Evolutionary conservation across 768 basidiomycete genomes (phyloP).

Genomic region (Trametes villosa): DNA sequence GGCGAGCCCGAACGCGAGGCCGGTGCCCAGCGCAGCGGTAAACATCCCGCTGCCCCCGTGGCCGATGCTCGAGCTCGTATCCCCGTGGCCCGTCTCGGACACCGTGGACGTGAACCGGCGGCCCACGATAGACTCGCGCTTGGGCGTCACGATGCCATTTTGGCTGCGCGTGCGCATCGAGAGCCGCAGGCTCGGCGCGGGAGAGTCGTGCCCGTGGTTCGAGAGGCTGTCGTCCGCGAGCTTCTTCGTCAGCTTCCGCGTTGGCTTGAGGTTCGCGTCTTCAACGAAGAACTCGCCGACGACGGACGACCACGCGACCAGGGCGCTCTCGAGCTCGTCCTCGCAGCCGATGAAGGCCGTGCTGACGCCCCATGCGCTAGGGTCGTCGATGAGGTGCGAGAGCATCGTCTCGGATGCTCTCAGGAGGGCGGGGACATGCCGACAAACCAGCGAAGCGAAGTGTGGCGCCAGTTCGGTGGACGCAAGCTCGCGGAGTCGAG

Average conservation of each 20-base stretch:
- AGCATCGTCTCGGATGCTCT: slow-evolving; percentile 54
- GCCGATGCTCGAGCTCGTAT: slow-evolving; percentile 1
- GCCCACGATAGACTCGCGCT: background rate
- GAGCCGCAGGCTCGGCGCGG: slow-evolving; percentile 6
- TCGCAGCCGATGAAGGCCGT: slow-evolving; percentile 59
- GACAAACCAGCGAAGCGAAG: slow-evolving; percentile 55
- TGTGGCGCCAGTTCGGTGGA: slow-evolving; percentile 44
- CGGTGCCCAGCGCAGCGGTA: slow-evolving; percentile 35
- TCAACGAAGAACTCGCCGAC: slow-evolving; percentile 48
- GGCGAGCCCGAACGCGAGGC: slow-evolving; percentile 32
- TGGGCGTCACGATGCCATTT: slow-evolving; percentile 4
- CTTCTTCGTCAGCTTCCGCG: slow-evolving; percentile 23
- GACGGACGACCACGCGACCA: slow-evolving; percentile 59
- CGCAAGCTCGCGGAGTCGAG: slow-evolving; percentile 41
- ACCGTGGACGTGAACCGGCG: slow-evolving; percentile 19
- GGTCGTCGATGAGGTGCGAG: slow-evolving; percentile 59
- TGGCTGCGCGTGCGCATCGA: slow-evolving; percentile 19
- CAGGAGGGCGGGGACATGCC: slow-evolving; percentile 56
- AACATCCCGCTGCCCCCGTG: slow-evolving; percentile 29
- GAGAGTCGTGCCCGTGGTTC: slow-evolving; percentile 9
- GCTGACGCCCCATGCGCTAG: slow-evolving; percentile 67
- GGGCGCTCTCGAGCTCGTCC: slow-evolving; percentile 55
- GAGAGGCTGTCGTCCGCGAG: slow-evolving; percentile 6
- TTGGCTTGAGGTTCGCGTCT: slow-evolving; percentile 18
- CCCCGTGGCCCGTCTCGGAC: slow-evolving; percentile 17